Evolutionary conservation across 495 filamentous ascomycete genomes (phyloP), one percentile per base, ranked within the genome.

Genomic region (Thermochaetoides thermophila): DNA sequence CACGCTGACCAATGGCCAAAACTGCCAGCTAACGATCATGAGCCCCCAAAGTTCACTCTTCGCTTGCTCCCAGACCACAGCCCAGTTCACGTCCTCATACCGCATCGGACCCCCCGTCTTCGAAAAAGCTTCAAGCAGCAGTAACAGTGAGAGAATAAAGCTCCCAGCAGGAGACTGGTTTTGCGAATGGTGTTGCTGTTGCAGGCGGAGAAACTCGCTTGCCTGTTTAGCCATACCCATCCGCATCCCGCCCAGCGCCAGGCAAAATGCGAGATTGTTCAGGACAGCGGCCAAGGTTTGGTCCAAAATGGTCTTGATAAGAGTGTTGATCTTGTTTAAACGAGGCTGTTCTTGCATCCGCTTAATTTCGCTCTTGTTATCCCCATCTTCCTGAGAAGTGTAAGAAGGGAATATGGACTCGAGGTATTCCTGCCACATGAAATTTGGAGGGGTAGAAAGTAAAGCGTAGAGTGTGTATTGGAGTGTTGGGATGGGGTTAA

Each of bases 1-100:
- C 15, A 80, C 29, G 31, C 77, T 81, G 5, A 95, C 79, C n/a
- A 75, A 29, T 2, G 89, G 89, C 73, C 89, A 86, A 24, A 93
- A 68, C 53, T 77, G 84, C 48, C 77, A 71, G 1, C 84, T 75
- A 0, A 86, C 84, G 32, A 64, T 49, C 39, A 84, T 69, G 31
- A 97, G 60, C 0, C 69, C 66, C 49, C 63, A 69, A 32, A 85
- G 84, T 50, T 86, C 75, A 50, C 68, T 38, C 31, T 37, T 44
- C 12, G 56, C 53, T 33, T 40, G 41, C 5, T 32, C 43, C 32
- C 58, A 43, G 6, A 63, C 56, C 2, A 9, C 17, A 0, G 10
- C 24, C 53, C 55, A 64, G 31, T 54, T 42, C 1, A 64, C 55
- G 15, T 22, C 37, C 4, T 34, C 32, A 27, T 52, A 53, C 26